Evolutionary conservation across 345 rosid genomes (phyloP).

Genomic region (Syzygium oleosum): DNA sequence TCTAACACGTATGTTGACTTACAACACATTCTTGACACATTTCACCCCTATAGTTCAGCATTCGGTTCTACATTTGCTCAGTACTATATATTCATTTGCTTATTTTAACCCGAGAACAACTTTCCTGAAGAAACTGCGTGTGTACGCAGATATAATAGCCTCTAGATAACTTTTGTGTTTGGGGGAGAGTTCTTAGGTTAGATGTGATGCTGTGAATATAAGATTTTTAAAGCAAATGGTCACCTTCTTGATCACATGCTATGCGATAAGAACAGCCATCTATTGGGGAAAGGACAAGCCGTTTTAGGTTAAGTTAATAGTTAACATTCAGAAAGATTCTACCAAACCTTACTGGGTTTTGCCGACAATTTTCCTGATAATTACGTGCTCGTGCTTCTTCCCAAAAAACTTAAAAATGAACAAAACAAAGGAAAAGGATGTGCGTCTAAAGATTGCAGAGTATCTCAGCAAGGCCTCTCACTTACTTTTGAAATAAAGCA

Average conservation of each 20-base stretch:
- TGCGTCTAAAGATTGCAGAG: not conserved
- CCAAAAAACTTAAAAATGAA: not conserved
- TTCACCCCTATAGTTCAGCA: not conserved
- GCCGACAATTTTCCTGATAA: not conserved
- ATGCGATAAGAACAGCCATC: not conserved
- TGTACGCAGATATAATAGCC: not conserved
- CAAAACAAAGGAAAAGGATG: not conserved
- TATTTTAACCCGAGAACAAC: accelerated
- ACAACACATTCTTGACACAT: not conserved
- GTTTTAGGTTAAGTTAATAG: not conserved
- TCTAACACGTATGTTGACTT: not conserved
- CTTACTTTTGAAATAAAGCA: not conserved
- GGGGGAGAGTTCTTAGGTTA: not conserved
- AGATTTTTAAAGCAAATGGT: not conserved
- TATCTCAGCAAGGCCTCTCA: not conserved
- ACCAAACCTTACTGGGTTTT: not conserved
- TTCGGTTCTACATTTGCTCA: not conserved
- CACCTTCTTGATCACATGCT: not conserved
- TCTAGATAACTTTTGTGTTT: not conserved
- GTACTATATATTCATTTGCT: not conserved
- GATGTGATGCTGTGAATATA: not conserved
- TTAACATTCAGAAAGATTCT: not conserved
- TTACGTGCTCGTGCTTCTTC: not conserved
- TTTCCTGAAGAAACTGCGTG: not conserved
- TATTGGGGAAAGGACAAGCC: not conserved